Evolutionary conservation across 441 rosid species (phyloP), one percentile per base, ranked within the genome.

Genomic region (Populus trichocarpa): DNA sequence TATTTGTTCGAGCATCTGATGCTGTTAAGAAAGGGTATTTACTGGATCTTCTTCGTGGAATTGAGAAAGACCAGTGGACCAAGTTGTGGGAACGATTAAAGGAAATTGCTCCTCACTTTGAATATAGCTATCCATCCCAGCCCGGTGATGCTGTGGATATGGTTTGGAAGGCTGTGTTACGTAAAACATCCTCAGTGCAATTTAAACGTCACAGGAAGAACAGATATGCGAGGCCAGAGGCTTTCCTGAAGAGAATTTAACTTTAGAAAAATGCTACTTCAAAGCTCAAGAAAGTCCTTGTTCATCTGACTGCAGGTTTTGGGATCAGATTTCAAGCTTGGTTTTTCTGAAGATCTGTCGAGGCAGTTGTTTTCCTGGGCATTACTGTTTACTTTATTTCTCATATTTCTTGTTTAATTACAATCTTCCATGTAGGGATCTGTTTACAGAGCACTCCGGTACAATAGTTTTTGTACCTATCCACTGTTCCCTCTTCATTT

Each of bases 131-230:
- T 77, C 97, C 98, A 11, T 89, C 96, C 2, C 90, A 82, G 88
- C 85, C 81, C 81, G 94, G 86, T 72, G 98, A 92, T 72, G 96
- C 93, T 16, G 87, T 89, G 30, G 88, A 90, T 76, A 87, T 92
- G 97, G 81, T 94, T 59, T 94, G 98, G 98, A 89, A 92, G 83
- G 93, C 92, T 77, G 86, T 94, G 65, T 87, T 84, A 68, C 88
- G 86, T 67, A 94, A 91, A 86, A 85, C 83, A 9, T 89, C 91
- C 2, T 72, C 71, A 25, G 89, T 87, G 14, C 84, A 84, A 74
- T 89, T 91, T 20, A 84, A 86, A 70, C 80, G 85, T 75, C 90
- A 94, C 79, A 91, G 95, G 81, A 89, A 72, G 70, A 85, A 74
- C 53, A 59, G 81, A 74, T 79, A 74, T 59, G 61, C 13, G 23